These are phyloP conservation scores for Pseudoscleropodium purum DNA, from an alignment of 225 moss, liverwort and hornwort species.

Conservation along the genomic window DNA sequence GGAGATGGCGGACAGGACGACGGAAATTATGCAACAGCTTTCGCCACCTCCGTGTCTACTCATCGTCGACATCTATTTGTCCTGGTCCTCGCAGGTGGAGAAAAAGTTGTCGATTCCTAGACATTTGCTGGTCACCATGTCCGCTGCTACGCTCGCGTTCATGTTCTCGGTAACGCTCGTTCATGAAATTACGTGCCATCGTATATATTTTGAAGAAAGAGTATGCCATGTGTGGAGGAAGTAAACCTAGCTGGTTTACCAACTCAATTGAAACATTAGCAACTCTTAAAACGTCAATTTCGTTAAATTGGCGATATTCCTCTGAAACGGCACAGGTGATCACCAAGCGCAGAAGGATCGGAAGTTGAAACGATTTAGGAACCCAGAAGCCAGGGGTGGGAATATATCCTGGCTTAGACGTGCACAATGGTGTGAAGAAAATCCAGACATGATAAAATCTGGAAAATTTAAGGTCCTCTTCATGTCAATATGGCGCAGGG, in stretches of 20 bases:
- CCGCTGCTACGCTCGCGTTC: constrained; percentile 11
- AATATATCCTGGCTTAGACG: not conserved
- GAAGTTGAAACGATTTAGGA: not conserved
- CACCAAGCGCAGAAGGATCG: not conserved
- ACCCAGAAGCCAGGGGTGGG: no score
- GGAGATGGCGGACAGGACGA: constrained; percentile 1
- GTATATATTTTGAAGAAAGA: not conserved
- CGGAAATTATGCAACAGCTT: not conserved
- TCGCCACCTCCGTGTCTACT: constrained; percentile 19
- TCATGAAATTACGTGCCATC: not conserved
- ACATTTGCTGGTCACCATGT: constrained; percentile 18
- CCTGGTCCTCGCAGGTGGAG: not conserved
- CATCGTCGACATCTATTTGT: not conserved
- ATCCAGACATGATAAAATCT: not conserved
- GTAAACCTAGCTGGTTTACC: not conserved
- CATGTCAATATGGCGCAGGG: not conserved
- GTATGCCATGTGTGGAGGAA: not conserved
- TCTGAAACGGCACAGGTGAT: not conserved
- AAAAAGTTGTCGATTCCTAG: not conserved
- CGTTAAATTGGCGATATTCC: not conserved
- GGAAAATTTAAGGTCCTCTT: not conserved
- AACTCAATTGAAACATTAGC: not conserved
- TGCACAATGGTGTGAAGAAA: not conserved
- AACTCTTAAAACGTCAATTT: not conserved
- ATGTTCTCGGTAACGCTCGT: constrained; percentile 7